These are phyloP conservation scores for Candida smagusa DNA, from an alignment of 1,139 yeast genomes.

Conservation along the genomic window DNA sequence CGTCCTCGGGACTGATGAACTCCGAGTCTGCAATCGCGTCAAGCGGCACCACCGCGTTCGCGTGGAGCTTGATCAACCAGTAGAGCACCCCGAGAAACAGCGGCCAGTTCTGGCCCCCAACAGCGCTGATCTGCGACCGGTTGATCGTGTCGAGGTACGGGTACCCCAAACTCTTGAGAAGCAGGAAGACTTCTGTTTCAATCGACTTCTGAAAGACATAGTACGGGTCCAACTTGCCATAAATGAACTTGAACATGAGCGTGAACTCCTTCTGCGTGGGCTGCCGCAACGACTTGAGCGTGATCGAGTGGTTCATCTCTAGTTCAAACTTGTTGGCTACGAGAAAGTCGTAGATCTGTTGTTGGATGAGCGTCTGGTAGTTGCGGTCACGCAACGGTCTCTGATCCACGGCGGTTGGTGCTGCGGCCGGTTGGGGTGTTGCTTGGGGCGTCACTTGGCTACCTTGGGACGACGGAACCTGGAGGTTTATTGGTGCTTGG, in stretches of 20 bases:
- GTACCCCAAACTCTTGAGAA: constrained; percentile 64
- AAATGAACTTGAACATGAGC: constrained; percentile 74
- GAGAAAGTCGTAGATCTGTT: constrained; percentile 65
- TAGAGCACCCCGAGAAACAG: constrained; percentile 75
- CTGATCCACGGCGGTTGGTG: constrained; percentile 44
- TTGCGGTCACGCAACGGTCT: constrained; percentile 74
- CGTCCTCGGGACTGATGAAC: constrained; percentile 36
- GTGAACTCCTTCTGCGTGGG: constrained; percentile 91
- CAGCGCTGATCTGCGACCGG: constrained; percentile 84
- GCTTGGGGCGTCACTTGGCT: constrained; percentile 9
- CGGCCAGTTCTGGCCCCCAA: constrained; percentile 91
- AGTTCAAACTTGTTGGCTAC: constrained; percentile 63
- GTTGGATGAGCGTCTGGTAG: constrained; percentile 63
- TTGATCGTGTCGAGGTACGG: constrained; percentile 81
- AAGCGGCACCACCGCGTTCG: constrained; percentile 40
- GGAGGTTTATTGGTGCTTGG: constrained; percentile 9
- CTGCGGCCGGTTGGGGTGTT: constrained; percentile 8
- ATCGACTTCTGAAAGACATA: constrained; percentile 65
- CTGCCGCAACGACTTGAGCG: constrained; percentile 60
- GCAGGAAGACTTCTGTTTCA: constrained; percentile 71
- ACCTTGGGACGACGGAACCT: constrained; percentile 13
- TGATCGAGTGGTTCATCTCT: constrained; percentile 68
- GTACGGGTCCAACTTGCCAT: constrained; percentile 74
- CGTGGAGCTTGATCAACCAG: constrained; percentile 67
- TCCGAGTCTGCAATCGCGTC: constrained; percentile 21